Conservation (phyloP, 2,329 filamentous ascomycete species). For the Phaeomoniella chlamydospora region DNA sequence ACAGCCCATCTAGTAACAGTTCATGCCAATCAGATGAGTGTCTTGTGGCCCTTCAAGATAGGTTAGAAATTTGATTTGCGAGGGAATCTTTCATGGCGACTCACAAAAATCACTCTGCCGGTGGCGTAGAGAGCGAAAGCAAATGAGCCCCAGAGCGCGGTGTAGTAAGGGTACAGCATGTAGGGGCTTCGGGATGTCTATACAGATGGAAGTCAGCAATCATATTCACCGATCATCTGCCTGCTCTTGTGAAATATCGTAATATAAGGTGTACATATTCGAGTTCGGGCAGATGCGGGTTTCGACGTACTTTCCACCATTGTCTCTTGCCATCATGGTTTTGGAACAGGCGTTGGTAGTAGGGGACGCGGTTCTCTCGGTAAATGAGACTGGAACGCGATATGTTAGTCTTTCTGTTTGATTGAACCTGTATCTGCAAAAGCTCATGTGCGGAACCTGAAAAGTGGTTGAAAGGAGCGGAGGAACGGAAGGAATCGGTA, state of each 20-base stretch:
- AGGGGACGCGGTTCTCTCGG: constrained; percentile 53
- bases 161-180: constrained; percentile 48
- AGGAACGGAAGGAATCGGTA: neutral
- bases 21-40: constrained; percentile 27
- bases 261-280: constrained; percentile 2
- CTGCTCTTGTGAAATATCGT: neutral
- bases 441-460: constrained; percentile 2
- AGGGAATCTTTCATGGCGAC: constrained; percentile 9
- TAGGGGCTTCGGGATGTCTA: constrained; percentile 41
- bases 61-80: constrained; percentile 9
- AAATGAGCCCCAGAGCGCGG: constrained; percentile 27
- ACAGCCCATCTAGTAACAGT: no score
- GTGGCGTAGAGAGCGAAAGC: constrained; percentile 24
- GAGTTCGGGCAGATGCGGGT: neutral
- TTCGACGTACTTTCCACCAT: constrained; percentile 50
- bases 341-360: constrained; percentile 55
- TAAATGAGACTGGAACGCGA: constrained; percentile 31
- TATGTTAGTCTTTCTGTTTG: constrained; percentile 9
- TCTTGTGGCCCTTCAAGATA: constrained; percentile 44
- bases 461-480: neutral
- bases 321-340: constrained; percentile 50
- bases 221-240: neutral
- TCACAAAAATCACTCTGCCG: constrained; percentile 27
- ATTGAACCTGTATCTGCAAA: no score
- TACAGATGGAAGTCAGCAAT: neutral